Evolutionary conservation across 805 yeast genomes (phyloP).

Genomic region (Spathaspora girioi): DNA sequence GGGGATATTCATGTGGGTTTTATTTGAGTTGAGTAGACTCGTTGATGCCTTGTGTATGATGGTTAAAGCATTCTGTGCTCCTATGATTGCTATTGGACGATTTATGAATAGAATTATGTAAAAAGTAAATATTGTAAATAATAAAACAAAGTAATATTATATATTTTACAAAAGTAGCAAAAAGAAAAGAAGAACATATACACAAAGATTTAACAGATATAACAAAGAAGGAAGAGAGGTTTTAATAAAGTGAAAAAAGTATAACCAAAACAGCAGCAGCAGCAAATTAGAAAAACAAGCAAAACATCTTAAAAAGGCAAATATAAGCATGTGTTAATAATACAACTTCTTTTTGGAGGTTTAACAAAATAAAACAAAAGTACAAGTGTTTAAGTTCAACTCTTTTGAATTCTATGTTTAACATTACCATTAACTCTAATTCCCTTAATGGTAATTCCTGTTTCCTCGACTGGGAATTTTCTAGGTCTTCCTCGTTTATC

Average conservation of each 20-base stretch:
- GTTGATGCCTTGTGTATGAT: conserved; percentile 43
- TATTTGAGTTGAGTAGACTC: conserved; percentile 38
- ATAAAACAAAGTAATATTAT: neutral
- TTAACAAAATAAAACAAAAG: no score
- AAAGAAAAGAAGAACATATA: neutral
- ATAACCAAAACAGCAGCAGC: neutral
- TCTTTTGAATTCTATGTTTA: conserved; percentile 1
- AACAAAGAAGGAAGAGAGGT: neutral
- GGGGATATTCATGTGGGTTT: conserved; percentile 36
- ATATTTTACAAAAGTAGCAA: conserved; percentile 2
- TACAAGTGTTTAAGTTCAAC: neutral
- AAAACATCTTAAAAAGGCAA: neutral
- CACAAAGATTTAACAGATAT: neutral
- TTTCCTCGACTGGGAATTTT: conserved; percentile 45
- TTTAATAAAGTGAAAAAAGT: neutral
- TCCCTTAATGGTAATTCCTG: conserved; percentile 42
- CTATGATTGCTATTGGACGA: conserved; percentile 43
- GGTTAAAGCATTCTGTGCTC: conserved; percentile 43
- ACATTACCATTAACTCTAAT: conserved; percentile 33
- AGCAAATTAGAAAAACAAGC: neutral
- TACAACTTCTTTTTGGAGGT: neutral
- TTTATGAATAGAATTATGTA: conserved; percentile 41
- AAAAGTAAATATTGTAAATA: no score
- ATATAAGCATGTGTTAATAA: neutral
- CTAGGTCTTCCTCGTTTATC: conserved; percentile 50